These are phyloP conservation scores for Dillenia turbinata DNA, from an alignment of 164 flowering plant species.

Conservation along the genomic window DNA sequence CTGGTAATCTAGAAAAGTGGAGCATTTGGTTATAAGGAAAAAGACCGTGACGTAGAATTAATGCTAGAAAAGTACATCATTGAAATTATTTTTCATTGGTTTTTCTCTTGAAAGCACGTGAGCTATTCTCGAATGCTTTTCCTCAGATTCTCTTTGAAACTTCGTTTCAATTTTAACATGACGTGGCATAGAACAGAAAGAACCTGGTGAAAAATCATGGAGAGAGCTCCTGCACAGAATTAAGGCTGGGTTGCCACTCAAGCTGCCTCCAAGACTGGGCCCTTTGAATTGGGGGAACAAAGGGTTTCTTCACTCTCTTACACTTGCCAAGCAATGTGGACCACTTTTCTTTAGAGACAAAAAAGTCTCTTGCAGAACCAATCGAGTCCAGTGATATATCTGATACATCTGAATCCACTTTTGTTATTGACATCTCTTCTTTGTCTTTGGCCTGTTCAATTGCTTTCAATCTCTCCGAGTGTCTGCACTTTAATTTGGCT, in stretches of 20 bases:
- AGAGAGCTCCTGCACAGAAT: conserved; percentile 53
- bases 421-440: conserved; percentile 9
- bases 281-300: conserved; percentile 52
- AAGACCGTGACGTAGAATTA: no score
- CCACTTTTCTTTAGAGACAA: conserved; percentile 27
- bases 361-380: conserved; percentile 45
- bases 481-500: conserved; percentile 40
- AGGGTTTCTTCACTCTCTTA: conserved; percentile 29
- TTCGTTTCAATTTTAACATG: no score
- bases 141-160: no score
- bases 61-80: no score
- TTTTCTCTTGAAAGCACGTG: no score
- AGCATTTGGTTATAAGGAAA: no score
- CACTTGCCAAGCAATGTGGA: conserved; percentile 10
- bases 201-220: conserved; percentile 24
- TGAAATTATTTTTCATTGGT: no score
- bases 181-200: no score
- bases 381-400: conserved; percentile 23
- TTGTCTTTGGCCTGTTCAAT: conserved; percentile 10
- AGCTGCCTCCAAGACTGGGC: conserved; percentile 18
- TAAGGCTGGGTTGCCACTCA: conserved; percentile 60
- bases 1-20: no score
- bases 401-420: conserved; percentile 8
- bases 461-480: conserved; percentile 10
- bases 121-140: no score